Base-by-base conservation (phyloP, 192 early-diverging fungal species). In the Rhizoclosmatium sp. region DNA sequence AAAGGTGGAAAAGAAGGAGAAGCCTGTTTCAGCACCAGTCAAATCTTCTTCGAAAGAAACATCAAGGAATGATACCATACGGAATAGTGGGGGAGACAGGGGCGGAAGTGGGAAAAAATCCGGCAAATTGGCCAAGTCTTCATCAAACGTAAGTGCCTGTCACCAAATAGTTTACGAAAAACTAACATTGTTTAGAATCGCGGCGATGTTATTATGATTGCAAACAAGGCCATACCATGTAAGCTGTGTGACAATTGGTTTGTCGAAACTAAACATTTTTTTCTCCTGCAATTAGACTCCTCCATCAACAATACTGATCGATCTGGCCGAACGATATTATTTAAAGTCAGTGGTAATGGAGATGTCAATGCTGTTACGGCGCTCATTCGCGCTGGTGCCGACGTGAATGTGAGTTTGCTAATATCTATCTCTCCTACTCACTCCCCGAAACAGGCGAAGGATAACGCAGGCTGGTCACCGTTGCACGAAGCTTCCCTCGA, bases 381-480 rank as follows among this genome's bases (percentile, higher is more conserved):
- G 10, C 78, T 91, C 45, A 64, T 91, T 40, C 49, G 69, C 9
- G 75, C 75, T 5, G 89, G 90, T n/a, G 89, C 89, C 5, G 82
- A 90, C 56, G 76, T 88, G n/a, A 69, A 81, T 65, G 72, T 81
- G 40, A 31, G 45, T 16, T 14, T 58, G 0, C 21, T 0, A 16
- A 16, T 58, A 21, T 58, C 21, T 16, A 16, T 58, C 56, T 58
- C 14, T 58, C 14, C 12, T 58, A 58, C 21, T 58, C 0, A 16
- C 64, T 21, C 12, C 12, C 31, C 40, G 31, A 39, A 0, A 39
- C 64, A 65, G 64, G 65, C 75, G 2, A 77, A 82, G 61, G 89
- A 91, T 69, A n/a, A 91, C 65, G 90, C 89, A 2, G 90, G 89
- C 0, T 90, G 83, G 80, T 87, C 89, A 12, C 85, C 89, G 1